Conservation (phyloP, 169 alveolate species). For the Toxoplasma gondii region DNA sequence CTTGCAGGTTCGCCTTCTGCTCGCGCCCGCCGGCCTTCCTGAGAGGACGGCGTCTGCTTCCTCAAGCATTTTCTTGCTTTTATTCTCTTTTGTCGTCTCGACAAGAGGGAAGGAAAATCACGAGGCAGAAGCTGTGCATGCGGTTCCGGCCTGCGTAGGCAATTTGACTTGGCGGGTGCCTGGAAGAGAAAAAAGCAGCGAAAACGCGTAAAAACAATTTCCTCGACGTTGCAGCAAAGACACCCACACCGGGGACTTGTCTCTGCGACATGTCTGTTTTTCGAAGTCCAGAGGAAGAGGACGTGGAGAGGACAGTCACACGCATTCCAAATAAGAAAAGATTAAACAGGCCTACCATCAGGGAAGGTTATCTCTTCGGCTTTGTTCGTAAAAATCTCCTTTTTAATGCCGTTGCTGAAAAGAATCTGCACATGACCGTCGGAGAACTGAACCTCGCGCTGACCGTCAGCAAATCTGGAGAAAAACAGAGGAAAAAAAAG, state of each 20-base stretch:
- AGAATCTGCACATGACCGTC: not conserved
- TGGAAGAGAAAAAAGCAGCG: not conserved
- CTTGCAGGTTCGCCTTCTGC: too few species aligned
- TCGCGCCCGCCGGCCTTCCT: too few species aligned
- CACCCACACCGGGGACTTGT: too few species aligned
- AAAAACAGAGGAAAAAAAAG: not conserved
- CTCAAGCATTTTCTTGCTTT: too few species aligned
- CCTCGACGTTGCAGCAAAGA: too few species aligned
- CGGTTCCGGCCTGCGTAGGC: not conserved
- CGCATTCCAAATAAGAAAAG: too few species aligned
- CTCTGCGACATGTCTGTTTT: too few species aligned
- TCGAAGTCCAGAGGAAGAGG: too few species aligned
- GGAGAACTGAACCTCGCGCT: conserved; percentile 1
- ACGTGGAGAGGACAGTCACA: too few species aligned
- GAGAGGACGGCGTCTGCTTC: too few species aligned
- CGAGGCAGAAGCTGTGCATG: not conserved
- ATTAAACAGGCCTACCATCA: not conserved
- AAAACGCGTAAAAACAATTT: not conserved
- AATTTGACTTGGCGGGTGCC: not conserved
- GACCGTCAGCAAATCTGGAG: conserved; percentile 3
- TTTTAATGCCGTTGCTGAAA: not conserved
- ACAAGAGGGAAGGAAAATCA: too few species aligned
- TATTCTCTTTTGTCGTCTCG: too few species aligned
- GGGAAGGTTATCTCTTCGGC: conserved; percentile 15
- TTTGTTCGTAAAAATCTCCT: conserved; percentile 1